phyloP scores from a whole-genome alignment of 345 rosid genomes.

The Schrenkiella parvula region DNA sequence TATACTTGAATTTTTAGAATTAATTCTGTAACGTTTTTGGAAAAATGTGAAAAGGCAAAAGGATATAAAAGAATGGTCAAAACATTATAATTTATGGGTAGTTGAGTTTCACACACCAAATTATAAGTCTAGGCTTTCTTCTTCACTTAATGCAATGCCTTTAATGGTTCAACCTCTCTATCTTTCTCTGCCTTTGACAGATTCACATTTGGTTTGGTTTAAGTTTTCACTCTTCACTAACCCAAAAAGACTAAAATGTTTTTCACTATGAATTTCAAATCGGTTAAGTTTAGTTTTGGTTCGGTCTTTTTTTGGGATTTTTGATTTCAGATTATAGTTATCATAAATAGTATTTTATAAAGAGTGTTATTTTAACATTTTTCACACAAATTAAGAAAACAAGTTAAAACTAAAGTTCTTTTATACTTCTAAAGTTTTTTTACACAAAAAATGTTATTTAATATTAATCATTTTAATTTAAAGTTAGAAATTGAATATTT shows the following conservation, averaged over 20 bases:
- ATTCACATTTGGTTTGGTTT: not conserved
- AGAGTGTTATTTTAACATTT: too few species aligned
- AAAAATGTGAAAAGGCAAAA: not conserved
- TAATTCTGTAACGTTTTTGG: not conserved
- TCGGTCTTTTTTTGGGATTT: not conserved
- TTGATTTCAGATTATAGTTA: not conserved
- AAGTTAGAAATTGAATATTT: too few species aligned
- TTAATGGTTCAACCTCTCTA: slow-evolving; percentile 12
- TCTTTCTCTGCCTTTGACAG: not conserved
- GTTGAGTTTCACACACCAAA: slow-evolving; percentile 8
- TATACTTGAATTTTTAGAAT: too few species aligned
- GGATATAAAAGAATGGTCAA: slow-evolving; percentile 9
- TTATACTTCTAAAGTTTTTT: too few species aligned
- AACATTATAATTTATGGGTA: not conserved
- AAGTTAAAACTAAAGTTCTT: too few species aligned
- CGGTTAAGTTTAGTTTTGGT: too few species aligned
- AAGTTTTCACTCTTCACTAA: not conserved
- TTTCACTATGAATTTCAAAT: too few species aligned
- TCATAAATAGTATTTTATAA: too few species aligned
- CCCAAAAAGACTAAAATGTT: too few species aligned
- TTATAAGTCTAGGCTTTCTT: not conserved
- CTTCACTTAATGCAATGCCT: slow-evolving; percentile 19
- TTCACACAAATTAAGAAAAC: too few species aligned
- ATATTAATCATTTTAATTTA: too few species aligned
- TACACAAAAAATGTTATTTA: too few species aligned